Evolutionary conservation across 805 yeast genomes (phyloP).

Genomic region (Sporopachydermia quercuum): DNA sequence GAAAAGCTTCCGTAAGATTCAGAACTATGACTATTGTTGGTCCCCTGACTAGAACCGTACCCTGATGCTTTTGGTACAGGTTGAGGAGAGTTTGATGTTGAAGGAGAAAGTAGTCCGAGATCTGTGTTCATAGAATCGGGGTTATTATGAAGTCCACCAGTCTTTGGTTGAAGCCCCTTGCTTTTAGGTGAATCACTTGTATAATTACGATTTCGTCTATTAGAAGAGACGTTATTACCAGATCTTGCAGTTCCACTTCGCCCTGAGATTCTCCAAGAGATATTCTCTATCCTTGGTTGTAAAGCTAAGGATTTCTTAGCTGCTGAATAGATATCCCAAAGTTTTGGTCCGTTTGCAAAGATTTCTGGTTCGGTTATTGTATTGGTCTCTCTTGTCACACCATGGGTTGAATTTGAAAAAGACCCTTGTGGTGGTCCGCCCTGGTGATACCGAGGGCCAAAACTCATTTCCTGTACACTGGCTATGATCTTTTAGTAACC

Average conservation of each 20-base stretch:
- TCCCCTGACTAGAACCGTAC: too few relatives aligned
- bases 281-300: not conserved
- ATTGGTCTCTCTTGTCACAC: too few relatives aligned
- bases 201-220: too few relatives aligned
- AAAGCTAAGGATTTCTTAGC: slow-evolving; percentile 1
- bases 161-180: not conserved
- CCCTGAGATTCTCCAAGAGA: not conserved
- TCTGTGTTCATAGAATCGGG: not conserved
- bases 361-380: not conserved
- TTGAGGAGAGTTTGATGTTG: not conserved
- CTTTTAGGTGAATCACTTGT: not conserved
- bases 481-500: too few relatives aligned
- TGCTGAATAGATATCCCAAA: not conserved
- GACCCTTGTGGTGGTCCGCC: too few relatives aligned
- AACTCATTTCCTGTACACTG: too few relatives aligned
- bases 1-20: too few relatives aligned
- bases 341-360: not conserved
- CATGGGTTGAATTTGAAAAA: too few relatives aligned
- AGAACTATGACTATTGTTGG: too few relatives aligned
- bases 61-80: not conserved
- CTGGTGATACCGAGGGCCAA: too few relatives aligned
- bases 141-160: too few relatives aligned
- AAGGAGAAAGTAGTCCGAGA: not conserved
- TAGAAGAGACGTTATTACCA: too few relatives aligned
- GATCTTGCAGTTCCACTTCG: not conserved